A percentile compares a stretch with the other conserved stretches of the same genome.
Evolutionary conservation across 1,284 basidiomycete species (phyloP).

Genomic region (Puccinia novopanici): DNA sequence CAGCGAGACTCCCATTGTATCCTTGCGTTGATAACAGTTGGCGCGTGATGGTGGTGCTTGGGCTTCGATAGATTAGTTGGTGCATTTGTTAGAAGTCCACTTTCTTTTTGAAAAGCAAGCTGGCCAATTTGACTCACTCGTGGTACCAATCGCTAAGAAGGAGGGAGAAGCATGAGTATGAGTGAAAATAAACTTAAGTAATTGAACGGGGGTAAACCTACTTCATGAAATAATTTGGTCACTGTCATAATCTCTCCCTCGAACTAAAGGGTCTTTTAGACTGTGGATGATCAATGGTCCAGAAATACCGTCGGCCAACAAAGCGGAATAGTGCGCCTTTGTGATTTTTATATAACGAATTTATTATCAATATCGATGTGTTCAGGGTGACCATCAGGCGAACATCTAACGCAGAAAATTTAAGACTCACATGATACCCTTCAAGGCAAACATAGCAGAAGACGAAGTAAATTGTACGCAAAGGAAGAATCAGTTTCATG

Average conservation of each 20-base stretch:
- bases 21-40: slow-evolving; percentile 51
- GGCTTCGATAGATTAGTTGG: background rate
- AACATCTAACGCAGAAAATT: background rate
- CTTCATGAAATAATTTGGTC: slow-evolving; percentile 31
- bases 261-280: slow-evolving; percentile 53
- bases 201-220: background rate
- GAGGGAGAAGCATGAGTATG: background rate
- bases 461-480: background rate
- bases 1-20: slow-evolving; percentile 56
- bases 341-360: background rate
- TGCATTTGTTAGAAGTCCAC: too few species aligned
- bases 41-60: slow-evolving; percentile 3
- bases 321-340: slow-evolving; percentile 56
- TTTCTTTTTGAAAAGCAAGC: too few species aligned
- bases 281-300: slow-evolving; percentile 56
- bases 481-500: too few species aligned
- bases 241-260: slow-evolving; percentile 44
- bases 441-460: background rate
- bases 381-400: background rate
- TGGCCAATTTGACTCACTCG: slow-evolving; percentile 9
- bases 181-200: background rate
- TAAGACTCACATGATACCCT: slow-evolving; percentile 39
- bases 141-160: slow-evolving; percentile 38
- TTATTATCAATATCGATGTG: background rate
- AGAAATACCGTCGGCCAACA: slow-evolving; percentile 57